Evolutionary conservation across 2,329 filamentous ascomycete species (phyloP), one percentile per base, ranked within the genome.

Genomic region (Fusarium sp.): DNA sequence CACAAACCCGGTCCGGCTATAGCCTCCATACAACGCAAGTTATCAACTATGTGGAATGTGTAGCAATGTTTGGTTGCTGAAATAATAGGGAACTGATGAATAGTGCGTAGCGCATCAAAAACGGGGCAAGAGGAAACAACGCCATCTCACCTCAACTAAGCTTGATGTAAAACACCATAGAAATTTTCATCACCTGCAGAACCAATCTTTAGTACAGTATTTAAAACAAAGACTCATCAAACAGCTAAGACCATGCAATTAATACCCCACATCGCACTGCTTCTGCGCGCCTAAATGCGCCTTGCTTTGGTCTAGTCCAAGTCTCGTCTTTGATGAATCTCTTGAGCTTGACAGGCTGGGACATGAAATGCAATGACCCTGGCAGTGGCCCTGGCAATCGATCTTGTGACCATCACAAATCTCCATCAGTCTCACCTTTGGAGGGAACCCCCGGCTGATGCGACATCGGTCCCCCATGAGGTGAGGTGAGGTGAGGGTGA

Each of bases 381-480:
- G 64, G 38, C 54, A 44, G 55, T 46, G 61, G 60, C 68, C 72
- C 70, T 61, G 60, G 63, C 58, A 75, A 66, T 76, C 55, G 74
- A 76, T 76, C 74, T 76, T 76, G 74, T 76, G 74, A 76, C 74
- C 74, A 67, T 67, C 44, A 66, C 56, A 63, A 70, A 60, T 68
- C 73, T 75, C 64, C 72, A 73, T 76, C 71, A 60, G 70, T 69
- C 66, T 74, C 70, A 64, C 71, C 49, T 65, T 71, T 33, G 26
- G n/a, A 38, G 46, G 67, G 71, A 66, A 46, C 72, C 65, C 54
- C 65, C 50, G 60, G 57, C 46, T 60, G 60, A 70, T 75, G 74
- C 74, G 74, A 75, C 74, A 75, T 76, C 70, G 74, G 69, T 49
- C 54, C 69, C 65, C 38, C 27, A 46, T 46, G 52, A 55, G 38